Evolutionary conservation across 148 eudicot species (phyloP).

Genomic region (Rhododendron simsii): DNA sequence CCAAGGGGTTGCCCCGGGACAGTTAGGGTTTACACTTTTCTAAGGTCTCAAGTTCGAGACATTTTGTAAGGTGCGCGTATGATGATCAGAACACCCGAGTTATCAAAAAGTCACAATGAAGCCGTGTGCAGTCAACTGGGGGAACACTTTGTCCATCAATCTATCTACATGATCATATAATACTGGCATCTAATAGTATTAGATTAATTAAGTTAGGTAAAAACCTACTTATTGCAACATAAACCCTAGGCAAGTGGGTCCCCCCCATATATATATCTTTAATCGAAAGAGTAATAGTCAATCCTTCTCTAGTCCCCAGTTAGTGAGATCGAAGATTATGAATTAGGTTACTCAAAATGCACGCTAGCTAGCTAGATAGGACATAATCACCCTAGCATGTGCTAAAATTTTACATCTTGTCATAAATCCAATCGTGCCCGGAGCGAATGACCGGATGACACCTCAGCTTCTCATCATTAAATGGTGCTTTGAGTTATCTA

Average conservation of each 20-base stretch:
- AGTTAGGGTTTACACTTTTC: too few relatives aligned
- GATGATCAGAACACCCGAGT: background rate
- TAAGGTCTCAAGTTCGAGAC: too few relatives aligned
- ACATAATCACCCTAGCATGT: background rate
- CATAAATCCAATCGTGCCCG: too few relatives aligned
- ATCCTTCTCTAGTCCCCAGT: background rate
- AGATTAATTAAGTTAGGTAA: constrained; percentile 29
- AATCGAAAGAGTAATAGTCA: background rate
- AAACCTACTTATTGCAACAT: constrained; percentile 30
- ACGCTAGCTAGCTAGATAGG: background rate
- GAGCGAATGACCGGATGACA: background rate
- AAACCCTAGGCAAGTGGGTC: constrained; percentile 31
- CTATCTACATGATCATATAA: constrained; percentile 20
- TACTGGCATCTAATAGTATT: background rate
- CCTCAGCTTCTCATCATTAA: background rate
- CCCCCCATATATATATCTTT: background rate
- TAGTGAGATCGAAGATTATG: background rate
- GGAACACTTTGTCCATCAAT: constrained; percentile 56
- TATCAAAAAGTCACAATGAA: constrained; percentile 22
- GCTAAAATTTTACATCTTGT: background rate
- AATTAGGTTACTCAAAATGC: background rate
- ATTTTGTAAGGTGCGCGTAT: too few relatives aligned
- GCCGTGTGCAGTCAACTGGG: constrained; percentile 46
- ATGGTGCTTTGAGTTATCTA: background rate
- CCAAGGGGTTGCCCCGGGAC: too few relatives aligned